Conservation (phyloP, 495 filamentous ascomycete genomes). For the Podospora bellae-mahoneyi region DNA sequence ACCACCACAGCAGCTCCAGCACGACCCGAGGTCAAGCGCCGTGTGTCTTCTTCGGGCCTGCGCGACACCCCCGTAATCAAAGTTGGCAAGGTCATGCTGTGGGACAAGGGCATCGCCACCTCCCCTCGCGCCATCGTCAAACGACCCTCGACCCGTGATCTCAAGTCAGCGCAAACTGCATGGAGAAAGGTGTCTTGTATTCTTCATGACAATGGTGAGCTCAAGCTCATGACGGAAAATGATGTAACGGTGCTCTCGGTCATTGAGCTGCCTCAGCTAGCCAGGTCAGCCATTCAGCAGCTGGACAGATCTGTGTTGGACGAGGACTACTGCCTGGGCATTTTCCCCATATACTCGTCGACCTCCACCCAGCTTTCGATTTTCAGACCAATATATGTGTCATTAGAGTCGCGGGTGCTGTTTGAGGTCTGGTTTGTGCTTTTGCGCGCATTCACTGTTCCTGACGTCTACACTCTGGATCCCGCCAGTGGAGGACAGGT, state of each 20-base stretch:
- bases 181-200: conserved; percentile 93
- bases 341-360: conserved; percentile 76
- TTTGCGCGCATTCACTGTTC: conserved; percentile 85
- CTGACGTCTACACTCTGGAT: conserved; percentile 75
- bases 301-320: conserved; percentile 89
- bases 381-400: conserved; percentile 74
- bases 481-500: conserved; percentile 35
- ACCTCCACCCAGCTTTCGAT: conserved; percentile 61
- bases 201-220: conserved; percentile 89
- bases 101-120: conserved; percentile 65
- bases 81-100: conserved; percentile 88
- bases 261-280: conserved; percentile 86
- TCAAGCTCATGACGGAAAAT: conserved; percentile 82
- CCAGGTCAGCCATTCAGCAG: conserved; percentile 82
- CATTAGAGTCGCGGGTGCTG: conserved; percentile 78
- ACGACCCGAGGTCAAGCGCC: conserved; percentile 63
- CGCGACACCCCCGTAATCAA: conserved; percentile 92
- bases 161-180: conserved; percentile 41
- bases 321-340: conserved; percentile 90
- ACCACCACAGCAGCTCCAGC: conserved; percentile 1
- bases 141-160: conserved; percentile 47
- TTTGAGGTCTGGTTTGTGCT: conserved; percentile 98
- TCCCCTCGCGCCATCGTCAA: conserved; percentile 52
- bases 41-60: conserved; percentile 55
- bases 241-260: conserved; percentile 73